A percentile compares a stretch with the other conserved stretches of the same genome.
Conservation (phyloP, 2,329 filamentous ascomycete genomes). For the Fusarium pseudograminearum region DNA sequence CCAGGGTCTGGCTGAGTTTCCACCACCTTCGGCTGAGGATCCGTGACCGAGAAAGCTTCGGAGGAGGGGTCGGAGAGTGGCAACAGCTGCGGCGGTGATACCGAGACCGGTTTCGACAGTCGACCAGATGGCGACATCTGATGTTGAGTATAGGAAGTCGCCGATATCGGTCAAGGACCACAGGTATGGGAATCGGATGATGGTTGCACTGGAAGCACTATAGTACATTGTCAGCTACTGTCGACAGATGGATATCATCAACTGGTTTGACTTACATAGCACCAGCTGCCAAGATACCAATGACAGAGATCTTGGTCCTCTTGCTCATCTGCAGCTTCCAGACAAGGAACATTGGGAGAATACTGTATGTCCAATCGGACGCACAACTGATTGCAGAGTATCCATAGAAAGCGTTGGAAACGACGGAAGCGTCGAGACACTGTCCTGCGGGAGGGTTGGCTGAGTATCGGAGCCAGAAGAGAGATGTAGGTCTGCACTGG, state of each 20-base stretch:
- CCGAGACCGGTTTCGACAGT: constrained; percentile 59
- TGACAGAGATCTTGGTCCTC: constrained; percentile 54
- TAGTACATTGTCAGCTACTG: background rate
- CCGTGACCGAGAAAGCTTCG: constrained; percentile 21
- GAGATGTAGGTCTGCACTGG: constrained; percentile 55
- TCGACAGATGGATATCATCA: fast-evolving
- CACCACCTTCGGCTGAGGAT: constrained; percentile 21
- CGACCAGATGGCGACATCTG: constrained; percentile 60
- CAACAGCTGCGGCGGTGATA: constrained; percentile 55
- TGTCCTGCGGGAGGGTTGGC: constrained; percentile 11
- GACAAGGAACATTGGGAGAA: constrained; percentile 56
- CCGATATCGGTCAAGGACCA: constrained; percentile 51
- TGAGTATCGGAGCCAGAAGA: constrained; percentile 54
- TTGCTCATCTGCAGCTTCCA: constrained; percentile 57
- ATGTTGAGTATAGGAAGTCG: constrained; percentile 59
- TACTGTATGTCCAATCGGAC: constrained; percentile 56
- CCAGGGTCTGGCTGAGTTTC: constrained; percentile 39
- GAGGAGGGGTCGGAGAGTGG: constrained; percentile 50
- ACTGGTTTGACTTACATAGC: constrained; percentile 13
- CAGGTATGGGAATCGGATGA: constrained; percentile 59
- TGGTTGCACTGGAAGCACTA: constrained; percentile 55
- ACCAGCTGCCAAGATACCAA: constrained; percentile 38
- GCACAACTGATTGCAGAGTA: constrained; percentile 55
- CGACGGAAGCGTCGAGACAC: background rate
- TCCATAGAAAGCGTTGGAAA: constrained; percentile 31